Evolutionary conservation across 1,139 yeast species (phyloP).

Genomic region (Candida anutae): DNA sequence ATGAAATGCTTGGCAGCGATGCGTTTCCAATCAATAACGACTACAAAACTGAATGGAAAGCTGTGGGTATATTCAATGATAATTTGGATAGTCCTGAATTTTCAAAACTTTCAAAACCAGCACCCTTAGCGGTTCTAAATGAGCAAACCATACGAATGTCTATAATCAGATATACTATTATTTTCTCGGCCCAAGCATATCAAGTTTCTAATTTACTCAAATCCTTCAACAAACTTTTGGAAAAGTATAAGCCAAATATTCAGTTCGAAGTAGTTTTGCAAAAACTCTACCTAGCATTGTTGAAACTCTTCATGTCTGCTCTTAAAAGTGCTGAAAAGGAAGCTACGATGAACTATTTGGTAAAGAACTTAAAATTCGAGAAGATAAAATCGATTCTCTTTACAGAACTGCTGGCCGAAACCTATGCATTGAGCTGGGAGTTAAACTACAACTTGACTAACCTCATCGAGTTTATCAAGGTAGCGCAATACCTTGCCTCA

Average conservation of each 20-base stretch:
- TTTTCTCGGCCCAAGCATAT: constrained; percentile 6
- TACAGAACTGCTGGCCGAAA: constrained; percentile 5
- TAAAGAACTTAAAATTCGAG: constrained; percentile 23
- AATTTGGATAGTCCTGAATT: neutral
- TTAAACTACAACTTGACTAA: constrained; percentile 15
- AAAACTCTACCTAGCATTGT: constrained; percentile 13
- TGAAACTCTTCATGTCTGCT: constrained; percentile 16
- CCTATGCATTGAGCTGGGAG: constrained; percentile 16
- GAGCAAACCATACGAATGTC: constrained; percentile 3
- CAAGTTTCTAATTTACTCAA: constrained; percentile 4
- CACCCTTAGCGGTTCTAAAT: neutral
- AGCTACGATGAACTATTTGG: constrained; percentile 20
- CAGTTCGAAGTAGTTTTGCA: constrained; percentile 3
- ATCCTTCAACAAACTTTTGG: constrained; percentile 4
- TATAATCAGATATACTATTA: constrained; percentile 8
- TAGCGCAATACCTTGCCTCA: constrained; percentile 6
- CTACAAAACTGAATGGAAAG: constrained; percentile 36
- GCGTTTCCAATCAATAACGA: constrained; percentile 43
- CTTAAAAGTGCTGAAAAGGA: constrained; percentile 16
- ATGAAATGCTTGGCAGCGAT: constrained; percentile 5
- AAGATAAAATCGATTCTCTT: constrained; percentile 14
- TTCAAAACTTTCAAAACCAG: neutral
- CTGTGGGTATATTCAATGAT: constrained; percentile 3
- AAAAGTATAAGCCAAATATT: constrained; percentile 3
- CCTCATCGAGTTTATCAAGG: constrained; percentile 21